These are phyloP conservation scores for Alnus glutinosa DNA, from an alignment of 306 rosid species.

Conservation along the genomic window DNA sequence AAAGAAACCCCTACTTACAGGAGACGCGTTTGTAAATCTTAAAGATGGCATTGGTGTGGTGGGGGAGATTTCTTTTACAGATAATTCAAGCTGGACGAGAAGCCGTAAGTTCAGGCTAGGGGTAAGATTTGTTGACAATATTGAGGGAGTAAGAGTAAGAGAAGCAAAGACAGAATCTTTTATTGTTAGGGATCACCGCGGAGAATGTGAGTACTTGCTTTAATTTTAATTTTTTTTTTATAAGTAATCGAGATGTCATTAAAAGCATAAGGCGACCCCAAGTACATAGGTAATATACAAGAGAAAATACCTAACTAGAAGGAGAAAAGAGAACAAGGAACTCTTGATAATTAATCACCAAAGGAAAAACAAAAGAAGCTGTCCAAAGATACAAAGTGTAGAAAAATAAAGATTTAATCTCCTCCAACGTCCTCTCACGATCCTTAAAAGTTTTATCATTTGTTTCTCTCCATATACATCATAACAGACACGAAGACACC, in stretches of 20 bases:
- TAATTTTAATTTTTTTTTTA: slow-evolving; percentile 22
- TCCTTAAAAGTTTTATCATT: too few species aligned
- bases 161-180: slow-evolving; percentile 93
- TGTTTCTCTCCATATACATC: too few species aligned
- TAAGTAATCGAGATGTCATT: background rate
- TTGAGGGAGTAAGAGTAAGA: slow-evolving; percentile 63
- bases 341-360: too few species aligned
- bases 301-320: too few species aligned
- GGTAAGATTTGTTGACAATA: slow-evolving; percentile 73
- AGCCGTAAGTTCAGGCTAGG: slow-evolving; percentile 96
- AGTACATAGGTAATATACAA: too few species aligned
- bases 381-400: too few species aligned
- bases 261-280: too few species aligned
- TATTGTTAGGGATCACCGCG: slow-evolving; percentile 93
- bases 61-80: slow-evolving; percentile 87
- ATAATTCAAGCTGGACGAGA: slow-evolving; percentile 99
- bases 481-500: too few species aligned
- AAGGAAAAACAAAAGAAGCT: too few species aligned
- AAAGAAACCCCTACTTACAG: slow-evolving; percentile 89
- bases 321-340: too few species aligned
- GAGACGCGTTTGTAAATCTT: slow-evolving; percentile 76
- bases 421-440: too few species aligned
- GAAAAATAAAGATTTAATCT: too few species aligned
- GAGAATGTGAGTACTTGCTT: slow-evolving; percentile 82
- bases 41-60: slow-evolving; percentile 72